Evolutionary conservation across 2,329 filamentous ascomycete species (phyloP), one percentile per base, ranked within the genome.

Genomic region (Fusarium nisikadoi): DNA sequence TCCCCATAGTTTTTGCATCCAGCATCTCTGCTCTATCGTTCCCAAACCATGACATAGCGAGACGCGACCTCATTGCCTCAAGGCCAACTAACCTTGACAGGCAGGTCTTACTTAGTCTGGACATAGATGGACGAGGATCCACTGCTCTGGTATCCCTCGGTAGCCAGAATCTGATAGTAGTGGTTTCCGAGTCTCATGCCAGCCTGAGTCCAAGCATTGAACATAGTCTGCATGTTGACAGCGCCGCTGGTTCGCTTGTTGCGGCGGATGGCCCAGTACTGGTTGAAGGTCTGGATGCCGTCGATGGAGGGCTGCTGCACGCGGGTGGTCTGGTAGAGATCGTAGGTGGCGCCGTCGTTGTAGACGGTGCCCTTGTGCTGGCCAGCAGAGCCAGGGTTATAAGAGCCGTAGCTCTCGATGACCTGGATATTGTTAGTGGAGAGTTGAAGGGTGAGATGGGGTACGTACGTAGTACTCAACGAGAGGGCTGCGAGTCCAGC

Each of bases 111-210:
- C 11, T 38, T 25, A 2, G 63, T 66, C 50, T 66, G 63, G 14
- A 65, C 63, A 38, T 66, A 66, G 33, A 66, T 66, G 4, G 42
- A 33, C 16, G 63, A 65, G 3, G 50, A 65, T 11, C 63, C 63
- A 6, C 63, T 66, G 63, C 63, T 66, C 61, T 66, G 63, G 61
- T 66, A 66, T 19, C 63, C 63, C 62, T 66, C 63, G 8, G 63
- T 66, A 3, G 63, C 63, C 10, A 66, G 2, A 2, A 66, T 66
- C 25, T 66, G 63, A 5, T 66, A 66, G 27, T 66, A 66, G 36
- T 66, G 63, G 61, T 66, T 66, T 9, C 63, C 61, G 7, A 66
- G 63, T 5, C 23, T 29, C 63, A 66, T 66, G 3, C 63, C 63
- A 19, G 63, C 63, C n/a, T 25, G 17, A 6, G 9, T 2, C 63